Base-by-base conservation (phyloP, 2,329 filamentous ascomycete species). In the Curvularia sp. region DNA sequence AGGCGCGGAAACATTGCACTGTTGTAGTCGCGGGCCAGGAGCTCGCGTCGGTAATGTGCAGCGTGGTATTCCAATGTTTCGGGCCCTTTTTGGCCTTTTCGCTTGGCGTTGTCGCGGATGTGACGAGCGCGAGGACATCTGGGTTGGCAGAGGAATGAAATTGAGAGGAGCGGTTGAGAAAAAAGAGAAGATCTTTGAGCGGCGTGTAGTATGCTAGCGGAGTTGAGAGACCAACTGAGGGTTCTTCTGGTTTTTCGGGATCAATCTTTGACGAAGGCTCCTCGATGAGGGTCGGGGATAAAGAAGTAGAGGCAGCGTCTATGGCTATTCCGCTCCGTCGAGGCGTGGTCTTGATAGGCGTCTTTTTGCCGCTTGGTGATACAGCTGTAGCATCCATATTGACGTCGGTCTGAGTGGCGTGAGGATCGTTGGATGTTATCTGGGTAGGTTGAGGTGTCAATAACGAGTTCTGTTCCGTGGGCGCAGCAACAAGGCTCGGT, bases 51-150 rank as follows among this genome's bases (percentile, higher is more conserved):
- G 76, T 74, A 58, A 83, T 68, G 53, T 71, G 67, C 43, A 82
- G 70, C 4, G 76, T 73, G 0, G 80, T 82, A 58, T 65, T 76
- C 68, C 74, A 81, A 67, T 83, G 77, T 53, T 75, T 73, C 0
- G 79, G 80, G 0, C 81, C 81, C 10, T 69, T 69, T 18, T 76
- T 75, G 8, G 80, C 79, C 19, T 77, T 73, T 30, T 72, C 62
- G 0, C 79, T 71, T 2, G 65, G 34, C 1, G 70, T 77, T 12
- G 72, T 74, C 10, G 61, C 43, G 12, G 72, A 63, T 1, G 75
- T 76, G 34, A 80, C 78, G 49, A 83, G 72, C 5, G 79, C 81
- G 45, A 83, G 72, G 45, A 81, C 43, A 59, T 83, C 81, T 5
- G 82, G 73, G 30, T 71, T 72, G 10, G 64, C 57, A 3, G 69